phyloP scores from a whole-genome alignment of 306 rosid species.

The Prunus campanulata region DNA sequence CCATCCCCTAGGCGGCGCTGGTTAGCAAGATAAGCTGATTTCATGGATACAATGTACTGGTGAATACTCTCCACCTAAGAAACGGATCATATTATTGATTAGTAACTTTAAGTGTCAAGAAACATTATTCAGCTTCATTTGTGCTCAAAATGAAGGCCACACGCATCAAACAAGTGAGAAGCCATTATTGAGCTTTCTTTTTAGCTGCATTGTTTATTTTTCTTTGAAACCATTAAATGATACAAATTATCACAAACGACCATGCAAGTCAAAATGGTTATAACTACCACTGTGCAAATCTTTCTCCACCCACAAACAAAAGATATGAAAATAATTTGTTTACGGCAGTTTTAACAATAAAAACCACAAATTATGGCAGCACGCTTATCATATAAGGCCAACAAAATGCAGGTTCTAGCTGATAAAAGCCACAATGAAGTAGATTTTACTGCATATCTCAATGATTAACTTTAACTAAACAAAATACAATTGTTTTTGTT shows the following conservation, averaged over 20 bases:
- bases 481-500: constrained; percentile 14
- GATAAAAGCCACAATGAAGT: neutral
- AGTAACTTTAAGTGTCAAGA: constrained; percentile 18
- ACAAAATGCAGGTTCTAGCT: neutral
- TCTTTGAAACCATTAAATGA: neutral
- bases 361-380: neutral
- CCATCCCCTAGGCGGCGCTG: constrained; percentile 80
- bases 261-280: neutral
- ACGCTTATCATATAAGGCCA: neutral
- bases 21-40: constrained; percentile 78
- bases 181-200: neutral
- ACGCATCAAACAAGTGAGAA: neutral
- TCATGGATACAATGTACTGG: constrained; percentile 92
- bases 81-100: constrained; percentile 24
- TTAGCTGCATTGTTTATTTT: neutral
- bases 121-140: neutral
- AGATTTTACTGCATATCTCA: neutral
- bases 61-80: constrained; percentile 90
- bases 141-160: neutral
- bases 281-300: neutral
- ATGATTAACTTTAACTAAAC: constrained; percentile 3
- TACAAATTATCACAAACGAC: neutral
- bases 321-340: neutral
- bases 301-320: neutral
- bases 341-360: neutral